Evolutionary conservation across 164 flowering plant species (phyloP), one percentile per base, ranked within the genome.

Genomic region (Piper longum): DNA sequence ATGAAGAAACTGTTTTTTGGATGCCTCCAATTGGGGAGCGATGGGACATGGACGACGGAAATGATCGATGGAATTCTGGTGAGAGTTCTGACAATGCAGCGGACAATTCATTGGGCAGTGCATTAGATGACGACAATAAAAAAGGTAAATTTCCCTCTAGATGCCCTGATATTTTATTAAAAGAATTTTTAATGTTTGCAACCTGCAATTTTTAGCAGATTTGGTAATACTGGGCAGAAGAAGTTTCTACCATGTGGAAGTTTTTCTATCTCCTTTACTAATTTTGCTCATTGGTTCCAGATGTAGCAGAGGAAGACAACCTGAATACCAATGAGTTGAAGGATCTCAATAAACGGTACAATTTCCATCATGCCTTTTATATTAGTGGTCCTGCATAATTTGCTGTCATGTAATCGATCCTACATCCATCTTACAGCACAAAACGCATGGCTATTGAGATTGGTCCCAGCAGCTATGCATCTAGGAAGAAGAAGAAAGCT

Each of bases 41-140:
- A 5, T 89, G 96, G 96, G 96, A 92, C 69, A 69, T 72, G 64
- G 98, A 92, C 73, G 86, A 85, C 73, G 92, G 96, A 48, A 79
- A 77, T 52, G 93, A 86, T 71, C 79, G 98, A 69, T 87, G 95
- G 95, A 88, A 78, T 65, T 85, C 90, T 55, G 86, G 39, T 70
- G 72, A 80, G 17, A 87, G 79, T 48, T 83, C 79, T 0, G 91
- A n/a, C 40, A 61, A 74, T 43, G 83, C 77, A 59, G 54, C 16
- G 62, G 83, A 78, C 52, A 83, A 78, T 54, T 78, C 59, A 26
- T 62, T 70, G 71, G 74, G 14, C 65, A 65, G 36, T 26, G 36
- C 36, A 26, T 26, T 64, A 45, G 85, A 80, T 80, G 57, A 69
- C 56, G 19, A 51, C 62, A 2, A 26, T 26, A 26, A 2, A 2